Base-by-base conservation (phyloP, 2,329 filamentous ascomycete species). In the Exophiala mesophila region DNA sequence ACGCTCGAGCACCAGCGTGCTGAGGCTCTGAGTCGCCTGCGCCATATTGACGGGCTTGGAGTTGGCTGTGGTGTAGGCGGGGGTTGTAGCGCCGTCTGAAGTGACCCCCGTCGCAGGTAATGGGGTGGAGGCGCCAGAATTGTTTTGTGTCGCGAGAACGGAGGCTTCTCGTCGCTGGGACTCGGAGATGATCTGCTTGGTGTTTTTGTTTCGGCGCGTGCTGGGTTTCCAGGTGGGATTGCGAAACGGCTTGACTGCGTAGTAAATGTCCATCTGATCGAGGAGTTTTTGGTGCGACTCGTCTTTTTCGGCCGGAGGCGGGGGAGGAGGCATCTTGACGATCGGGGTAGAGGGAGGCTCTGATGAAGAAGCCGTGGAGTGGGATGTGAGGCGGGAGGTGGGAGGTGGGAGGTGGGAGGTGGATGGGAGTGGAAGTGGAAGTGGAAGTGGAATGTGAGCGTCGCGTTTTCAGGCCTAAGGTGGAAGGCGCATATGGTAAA, bases 141-240 rank as follows among this genome's bases (percentile, higher is more conserved):
- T 85, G 59, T 84, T 83, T 61, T 86, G 83, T 0, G 87, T 95
- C 12, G 84, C 87, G 59, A 89, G 74, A 24, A 86, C 76, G 3
- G 88, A 94, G n/a, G 88, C 87, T 70, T 97, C 90, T 60, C 85
- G 87, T 55, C 88, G 83, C 16, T 85, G 80, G 9, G 85, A 86
- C 59, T 98, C 92, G 46, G 88, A 85, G 48, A 98, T 76, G 50
- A 98, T 92, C 57, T 94, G 87, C 67, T 97, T 97, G 67, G 97
- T 83, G 66, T 95, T 97, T 73, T 98, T 98, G 78, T 98, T 98
- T 66, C 92, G 87, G 38, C 92, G 88, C 65, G 89, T 84, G 54
- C 90, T 88, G 12, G 92, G 88, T 60, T 86, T 88, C 92, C 92
- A 98, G 63, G 80, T 71, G 2, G 84, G 73, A 62, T 88, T 95